Evolutionary conservation across 129 eudicot genomes (phyloP).

Genomic region (Saposhnikovia divaricata): DNA sequence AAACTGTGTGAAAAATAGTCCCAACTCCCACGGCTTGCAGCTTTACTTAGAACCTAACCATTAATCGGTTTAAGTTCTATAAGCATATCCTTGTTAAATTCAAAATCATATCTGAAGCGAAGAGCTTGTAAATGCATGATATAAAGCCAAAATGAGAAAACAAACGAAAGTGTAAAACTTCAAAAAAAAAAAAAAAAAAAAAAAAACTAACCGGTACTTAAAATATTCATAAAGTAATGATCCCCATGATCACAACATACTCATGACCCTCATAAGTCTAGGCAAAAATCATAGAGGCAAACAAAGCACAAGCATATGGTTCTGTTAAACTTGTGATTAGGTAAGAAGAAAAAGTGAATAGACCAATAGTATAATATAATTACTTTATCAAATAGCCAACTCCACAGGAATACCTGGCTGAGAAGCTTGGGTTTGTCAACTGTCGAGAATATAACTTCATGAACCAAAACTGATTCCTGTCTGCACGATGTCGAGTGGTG

Average conservation of each 20-base stretch:
- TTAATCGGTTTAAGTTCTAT: not conserved
- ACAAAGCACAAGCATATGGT: not conserved
- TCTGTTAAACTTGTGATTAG: no score
- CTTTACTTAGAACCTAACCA: not conserved
- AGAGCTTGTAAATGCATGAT: not conserved
- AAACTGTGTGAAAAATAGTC: not conserved
- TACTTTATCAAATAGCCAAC: not conserved
- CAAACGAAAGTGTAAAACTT: not conserved
- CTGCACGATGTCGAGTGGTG: conserved; percentile 27
- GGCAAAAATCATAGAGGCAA: not conserved
- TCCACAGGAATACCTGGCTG: conserved; percentile 54
- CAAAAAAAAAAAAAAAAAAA: no score
- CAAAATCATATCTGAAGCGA: not conserved
- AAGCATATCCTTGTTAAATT: not conserved
- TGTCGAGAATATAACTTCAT: conserved; percentile 84
- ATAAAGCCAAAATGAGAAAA: not conserved
- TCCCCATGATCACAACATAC: not conserved
- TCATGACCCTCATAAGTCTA: not conserved
- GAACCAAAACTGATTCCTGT: conserved; percentile 46
- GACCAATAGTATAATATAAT: not conserved
- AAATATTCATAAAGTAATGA: not conserved
- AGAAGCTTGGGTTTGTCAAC: conserved; percentile 95
- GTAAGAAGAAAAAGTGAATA: not conserved
- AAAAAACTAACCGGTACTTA: not conserved
- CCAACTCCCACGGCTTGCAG: not conserved